Base-by-base conservation (phyloP, 1,284 basidiomycete species). In the Rhodotorula glutinis region DNA sequence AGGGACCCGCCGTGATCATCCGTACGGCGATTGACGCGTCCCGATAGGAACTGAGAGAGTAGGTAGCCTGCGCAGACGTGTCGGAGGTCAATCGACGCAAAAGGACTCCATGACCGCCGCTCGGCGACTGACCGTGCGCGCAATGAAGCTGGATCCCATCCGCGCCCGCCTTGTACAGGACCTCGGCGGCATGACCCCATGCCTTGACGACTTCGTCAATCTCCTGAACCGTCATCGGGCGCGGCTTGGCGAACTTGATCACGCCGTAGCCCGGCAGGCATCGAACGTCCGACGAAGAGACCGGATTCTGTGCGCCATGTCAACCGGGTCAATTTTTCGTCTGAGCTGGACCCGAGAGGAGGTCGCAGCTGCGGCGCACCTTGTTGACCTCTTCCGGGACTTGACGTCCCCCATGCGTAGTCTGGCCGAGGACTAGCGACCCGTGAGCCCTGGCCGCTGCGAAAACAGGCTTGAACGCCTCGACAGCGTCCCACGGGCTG, bases 321-420 rank as follows among this genome's bases (percentile, higher is more conserved):
- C n/a, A n/a, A n/a, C n/a, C n/a, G n/a, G n/a, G n/a, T n/a, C n/a
- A n/a, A n/a, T n/a, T n/a, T n/a, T n/a, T n/a, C n/a, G n/a, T n/a
- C n/a, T n/a, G n/a, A n/a, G n/a, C n/a, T n/a, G n/a, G n/a, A n/a
- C n/a, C n/a, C n/a, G n/a, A n/a, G n/a, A n/a, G n/a, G n/a, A n/a
- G n/a, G n/a, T n/a, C n/a, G n/a, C n/a, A n/a, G n/a, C n/a, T n/a
- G n/a, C n/a, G n/a, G n/a, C n/a, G n/a, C n/a, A n/a, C n/a, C n/a
- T 75, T 68, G 67, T 74, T 73, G 40, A 79, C 66, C 51, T 69
- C 69, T 33, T 74, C 53, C 29, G 74, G 30, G 23, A 75, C 76
- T 65, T 80, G 80, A 23, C 79, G 75, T 25, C 81, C 81, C 3
- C 78, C 79, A 73, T 82, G 81, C 17, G 79, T 80, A 25, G 82